These are phyloP conservation scores for Fusarium abutilonis DNA, from an alignment of 2,329 filamentous ascomycete species.

Conservation along the genomic window DNA sequence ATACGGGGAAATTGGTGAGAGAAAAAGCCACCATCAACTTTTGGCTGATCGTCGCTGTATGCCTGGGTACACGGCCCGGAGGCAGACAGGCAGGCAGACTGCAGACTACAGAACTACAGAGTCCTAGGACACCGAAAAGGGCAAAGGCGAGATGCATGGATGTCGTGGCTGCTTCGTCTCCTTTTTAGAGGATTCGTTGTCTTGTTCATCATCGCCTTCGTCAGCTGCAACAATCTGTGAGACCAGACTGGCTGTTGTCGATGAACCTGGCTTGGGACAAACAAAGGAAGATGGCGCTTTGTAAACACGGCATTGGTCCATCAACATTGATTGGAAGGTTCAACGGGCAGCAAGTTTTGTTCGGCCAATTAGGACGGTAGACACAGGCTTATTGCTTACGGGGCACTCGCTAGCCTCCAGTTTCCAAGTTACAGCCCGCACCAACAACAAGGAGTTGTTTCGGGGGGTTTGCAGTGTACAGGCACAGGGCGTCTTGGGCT, in stretches of 20 bases:
- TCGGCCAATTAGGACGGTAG: slow-evolving; percentile 32
- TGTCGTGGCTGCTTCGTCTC: slow-evolving; percentile 7
- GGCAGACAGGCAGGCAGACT: slow-evolving; percentile 39
- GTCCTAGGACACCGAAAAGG: slow-evolving; percentile 4
- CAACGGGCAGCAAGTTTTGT: slow-evolving; percentile 15
- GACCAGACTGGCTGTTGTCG: slow-evolving; percentile 33
- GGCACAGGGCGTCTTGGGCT: slow-evolving; percentile 2
- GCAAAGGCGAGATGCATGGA: slow-evolving; percentile 13
- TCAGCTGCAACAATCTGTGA: slow-evolving; percentile 30
- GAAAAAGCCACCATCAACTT: slow-evolving; percentile 19
- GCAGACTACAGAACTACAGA: background rate
- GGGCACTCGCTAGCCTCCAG: slow-evolving; percentile 24
- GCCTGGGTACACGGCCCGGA: slow-evolving; percentile 24
- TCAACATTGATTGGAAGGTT: slow-evolving; percentile 20
- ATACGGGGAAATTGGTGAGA: slow-evolving; percentile 19
- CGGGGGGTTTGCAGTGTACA: background rate
- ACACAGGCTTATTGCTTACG: slow-evolving; percentile 36
- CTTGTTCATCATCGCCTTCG: slow-evolving; percentile 33
- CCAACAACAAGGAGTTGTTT: slow-evolving; percentile 1
- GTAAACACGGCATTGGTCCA: slow-evolving; percentile 35
- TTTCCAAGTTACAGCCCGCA: slow-evolving; percentile 4
- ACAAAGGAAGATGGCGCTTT: slow-evolving; percentile 23
- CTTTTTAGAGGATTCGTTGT: slow-evolving; percentile 24
- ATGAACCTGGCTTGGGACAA: background rate
- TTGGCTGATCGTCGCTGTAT: slow-evolving; percentile 24